A percentile compares a stretch with the other conserved stretches of the same genome.
These are phyloP conservation scores for Zopfia rhizophila DNA, from an alignment of 2,329 filamentous ascomycete genomes.

Conservation along the genomic window DNA sequence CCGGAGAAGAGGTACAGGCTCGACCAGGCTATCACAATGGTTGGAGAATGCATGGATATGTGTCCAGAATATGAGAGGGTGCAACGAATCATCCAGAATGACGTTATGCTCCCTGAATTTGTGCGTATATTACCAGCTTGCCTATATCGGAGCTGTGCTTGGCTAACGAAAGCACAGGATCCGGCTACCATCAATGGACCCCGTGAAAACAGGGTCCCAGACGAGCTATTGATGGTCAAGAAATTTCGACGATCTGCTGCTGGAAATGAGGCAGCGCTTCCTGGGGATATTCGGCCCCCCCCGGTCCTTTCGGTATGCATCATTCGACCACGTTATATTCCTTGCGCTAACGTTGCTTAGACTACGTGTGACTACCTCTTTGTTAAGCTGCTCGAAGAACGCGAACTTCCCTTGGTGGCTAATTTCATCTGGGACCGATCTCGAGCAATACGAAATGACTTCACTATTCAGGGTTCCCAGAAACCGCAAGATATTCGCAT, in stretches of 20 bases:
- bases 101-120: conserved; percentile 70
- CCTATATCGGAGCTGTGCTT: conserved; percentile 11
- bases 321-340: background rate
- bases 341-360: conserved; percentile 30
- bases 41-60: conserved; percentile 71
- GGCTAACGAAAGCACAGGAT: conserved; percentile 45
- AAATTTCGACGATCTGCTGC: conserved; percentile 71
- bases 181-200: conserved; percentile 31
- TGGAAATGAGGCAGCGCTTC: conserved; percentile 70
- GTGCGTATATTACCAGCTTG: conserved; percentile 52
- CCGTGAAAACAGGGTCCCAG: conserved; percentile 51
- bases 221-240: conserved; percentile 70
- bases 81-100: conserved; percentile 69
- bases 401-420: conserved; percentile 66
- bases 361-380: conserved; percentile 54
- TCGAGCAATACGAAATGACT: conserved; percentile 72
- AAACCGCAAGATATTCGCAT: conserved; percentile 64
- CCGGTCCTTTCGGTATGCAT: conserved; percentile 51
- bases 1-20: conserved; percentile 64
- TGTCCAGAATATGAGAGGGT: conserved; percentile 72
- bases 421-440: conserved; percentile 75
- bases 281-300: conserved; percentile 71
- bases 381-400: conserved; percentile 59
- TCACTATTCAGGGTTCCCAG: conserved; percentile 70
- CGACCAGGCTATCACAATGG: conserved; percentile 69